phyloP scores from a whole-genome alignment of 352 stramenopile species.

The Globisporangium abappressorium region DNA sequence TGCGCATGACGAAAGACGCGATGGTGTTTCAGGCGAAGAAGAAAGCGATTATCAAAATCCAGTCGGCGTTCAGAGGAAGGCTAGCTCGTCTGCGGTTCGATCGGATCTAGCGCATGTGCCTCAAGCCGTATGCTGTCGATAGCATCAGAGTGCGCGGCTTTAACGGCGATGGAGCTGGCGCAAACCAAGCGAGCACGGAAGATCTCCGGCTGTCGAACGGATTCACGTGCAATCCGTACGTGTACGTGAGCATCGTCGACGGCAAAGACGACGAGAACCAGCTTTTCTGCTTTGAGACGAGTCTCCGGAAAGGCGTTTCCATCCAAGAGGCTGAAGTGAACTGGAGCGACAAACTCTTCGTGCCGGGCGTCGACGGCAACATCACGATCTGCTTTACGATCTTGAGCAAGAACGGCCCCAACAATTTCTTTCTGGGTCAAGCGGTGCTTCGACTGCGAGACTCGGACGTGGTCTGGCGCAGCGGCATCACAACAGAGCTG shows the following conservation, averaged over 20 bases:
- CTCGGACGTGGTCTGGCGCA: conserved; percentile 42
- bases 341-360: conserved; percentile 63
- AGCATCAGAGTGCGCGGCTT: conserved; percentile 28
- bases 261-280: conserved; percentile 62
- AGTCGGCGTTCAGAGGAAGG: conserved; percentile 44
- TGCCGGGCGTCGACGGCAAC: conserved; percentile 65
- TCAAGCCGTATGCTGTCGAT: conserved; percentile 61
- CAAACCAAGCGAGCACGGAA: conserved; percentile 16
- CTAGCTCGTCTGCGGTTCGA: conserved; percentile 52
- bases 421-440: conserved; percentile 75
- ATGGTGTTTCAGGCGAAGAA: conserved; percentile 58
- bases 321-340: conserved; percentile 31
- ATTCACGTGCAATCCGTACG: conserved; percentile 71
- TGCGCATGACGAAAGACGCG: conserved; percentile 65
- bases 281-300: conserved; percentile 71
- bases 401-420: conserved; percentile 72
- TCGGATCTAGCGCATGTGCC: conserved; percentile 40
- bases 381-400: conserved; percentile 68
- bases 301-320: conserved; percentile 29
- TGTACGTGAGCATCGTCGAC: conserved; percentile 69
- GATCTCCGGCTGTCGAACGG: conserved; percentile 63
- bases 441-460: conserved; percentile 47
- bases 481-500: conserved; percentile 37
- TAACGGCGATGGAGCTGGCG: neutral
- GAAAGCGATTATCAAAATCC: conserved; percentile 49